A percentile compares a stretch with the other conserved stretches of the same genome.
Conservation (phyloP, 2,329 filamentous ascomycete genomes). For the Colletotrichum magnum region DNA sequence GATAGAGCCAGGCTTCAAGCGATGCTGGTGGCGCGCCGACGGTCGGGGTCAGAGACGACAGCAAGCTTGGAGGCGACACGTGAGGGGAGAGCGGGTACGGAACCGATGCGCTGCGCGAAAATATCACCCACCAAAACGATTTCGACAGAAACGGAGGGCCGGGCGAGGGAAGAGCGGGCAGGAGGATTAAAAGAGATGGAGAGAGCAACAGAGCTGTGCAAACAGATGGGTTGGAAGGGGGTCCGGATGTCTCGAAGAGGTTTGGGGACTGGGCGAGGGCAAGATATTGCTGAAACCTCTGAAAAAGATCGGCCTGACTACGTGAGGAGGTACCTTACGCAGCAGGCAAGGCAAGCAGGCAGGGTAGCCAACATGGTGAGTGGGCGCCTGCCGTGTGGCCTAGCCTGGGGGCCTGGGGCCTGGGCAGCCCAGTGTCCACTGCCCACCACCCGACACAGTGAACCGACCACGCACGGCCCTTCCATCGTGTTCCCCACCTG, state of each 20-base stretch:
- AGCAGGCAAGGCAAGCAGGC: conserved; percentile 5
- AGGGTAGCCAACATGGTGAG: background rate
- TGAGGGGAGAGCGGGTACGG: conserved; percentile 29
- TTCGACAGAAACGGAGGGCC: background rate
- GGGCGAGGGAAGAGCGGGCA: conserved; percentile 4
- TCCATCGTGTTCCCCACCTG: conserved; percentile 1
- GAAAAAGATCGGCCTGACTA: conserved; percentile 42
- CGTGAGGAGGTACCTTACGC: conserved; percentile 4
- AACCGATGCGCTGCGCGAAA: conserved; percentile 34
- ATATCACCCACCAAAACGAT: conserved; percentile 34
- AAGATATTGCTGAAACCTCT: conserved; percentile 48
- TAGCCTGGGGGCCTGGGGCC: too few species aligned
- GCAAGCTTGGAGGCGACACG: conserved; percentile 36
- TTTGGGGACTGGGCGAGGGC: conserved; percentile 45
- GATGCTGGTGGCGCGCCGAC: conserved; percentile 34
- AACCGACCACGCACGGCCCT: conserved; percentile 17
- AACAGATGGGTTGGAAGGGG: conserved; percentile 39
- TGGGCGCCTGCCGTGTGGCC: background rate
- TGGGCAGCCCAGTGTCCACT: background rate
- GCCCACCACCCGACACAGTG: background rate
- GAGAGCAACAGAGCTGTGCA: conserved; percentile 31
- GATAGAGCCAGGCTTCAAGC: conserved; percentile 24
- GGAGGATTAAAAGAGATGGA: conserved; percentile 40
- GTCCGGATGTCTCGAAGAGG: conserved; percentile 42
- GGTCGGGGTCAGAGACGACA: conserved; percentile 23